Percentiles rank a stretch among this genome's conserved stretches.
These are phyloP conservation scores for Didymosphaeria variabile DNA, from an alignment of 2,329 filamentous ascomycete species.

Conservation along the genomic window DNA sequence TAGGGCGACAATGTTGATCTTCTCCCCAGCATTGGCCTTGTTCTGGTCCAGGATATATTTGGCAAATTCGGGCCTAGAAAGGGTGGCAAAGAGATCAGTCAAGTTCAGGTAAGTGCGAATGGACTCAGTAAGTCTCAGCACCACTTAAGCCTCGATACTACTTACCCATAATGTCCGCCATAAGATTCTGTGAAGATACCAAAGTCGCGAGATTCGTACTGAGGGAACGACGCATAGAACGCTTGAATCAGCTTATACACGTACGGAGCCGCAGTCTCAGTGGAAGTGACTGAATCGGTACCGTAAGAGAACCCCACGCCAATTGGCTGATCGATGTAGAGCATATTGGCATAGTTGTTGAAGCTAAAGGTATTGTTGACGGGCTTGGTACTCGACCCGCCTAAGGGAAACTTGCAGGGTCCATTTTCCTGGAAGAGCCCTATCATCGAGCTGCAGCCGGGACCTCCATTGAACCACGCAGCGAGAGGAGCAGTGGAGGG, in stretches of 20 bases:
- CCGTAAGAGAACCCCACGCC: constrained; percentile 69
- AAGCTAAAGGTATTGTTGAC: constrained; percentile 38
- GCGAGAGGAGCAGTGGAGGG: constrained; percentile 63
- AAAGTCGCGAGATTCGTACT: constrained; percentile 56
- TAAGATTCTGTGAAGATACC: constrained; percentile 65
- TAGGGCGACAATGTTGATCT: constrained; percentile 58
- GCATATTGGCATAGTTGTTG: constrained; percentile 49
- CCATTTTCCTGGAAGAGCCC: constrained; percentile 61
- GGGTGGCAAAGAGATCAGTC: background rate
- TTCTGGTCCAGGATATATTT: constrained; percentile 57
- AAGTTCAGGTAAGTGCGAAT: background rate
- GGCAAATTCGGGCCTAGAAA: constrained; percentile 55
- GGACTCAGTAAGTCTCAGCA: background rate
- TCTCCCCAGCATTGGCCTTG: constrained; percentile 39
- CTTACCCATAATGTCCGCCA: constrained; percentile 62
- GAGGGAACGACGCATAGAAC: constrained; percentile 66
- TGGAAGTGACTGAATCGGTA: constrained; percentile 63
- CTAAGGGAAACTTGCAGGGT: constrained; percentile 57
- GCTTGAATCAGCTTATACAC: constrained; percentile 68
- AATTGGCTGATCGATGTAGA: constrained; percentile 75
- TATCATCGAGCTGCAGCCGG: constrained; percentile 53
- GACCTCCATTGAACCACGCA: constrained; percentile 60
- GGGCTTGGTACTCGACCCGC: constrained; percentile 24
- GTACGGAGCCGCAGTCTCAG: constrained; percentile 61
- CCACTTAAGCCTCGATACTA: background rate